Evolutionary conservation across 176 grass and related monocot species (phyloP).

Genomic region (Musa beccarii): DNA sequence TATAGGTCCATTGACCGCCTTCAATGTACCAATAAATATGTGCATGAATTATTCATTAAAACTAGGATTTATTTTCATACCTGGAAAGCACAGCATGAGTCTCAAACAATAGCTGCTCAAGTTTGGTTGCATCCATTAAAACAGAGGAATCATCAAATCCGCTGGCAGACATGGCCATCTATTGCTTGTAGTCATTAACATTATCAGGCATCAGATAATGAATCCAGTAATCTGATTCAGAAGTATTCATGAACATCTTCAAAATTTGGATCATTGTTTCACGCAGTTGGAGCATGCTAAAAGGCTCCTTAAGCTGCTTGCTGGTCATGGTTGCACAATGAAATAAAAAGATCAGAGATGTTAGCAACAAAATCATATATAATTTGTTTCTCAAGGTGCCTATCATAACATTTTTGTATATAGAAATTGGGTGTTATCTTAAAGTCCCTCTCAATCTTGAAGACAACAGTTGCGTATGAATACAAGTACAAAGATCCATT

Average conservation of each 20-base stretch:
- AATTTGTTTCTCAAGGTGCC: background rate
- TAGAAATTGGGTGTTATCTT: background rate
- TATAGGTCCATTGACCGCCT: background rate
- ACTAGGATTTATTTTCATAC: conserved; percentile 26
- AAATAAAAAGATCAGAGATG: background rate
- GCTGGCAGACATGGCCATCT: conserved; percentile 52
- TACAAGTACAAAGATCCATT: background rate
- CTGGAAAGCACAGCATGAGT: conserved; percentile 71
- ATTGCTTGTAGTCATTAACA: conserved; percentile 50
- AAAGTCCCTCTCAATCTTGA: background rate
- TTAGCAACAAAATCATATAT: background rate
- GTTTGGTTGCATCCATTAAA: conserved; percentile 70
- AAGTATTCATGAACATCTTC: conserved; percentile 52
- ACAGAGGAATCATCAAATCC: conserved; percentile 56
- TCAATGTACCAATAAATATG: background rate
- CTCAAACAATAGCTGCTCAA: conserved; percentile 80
- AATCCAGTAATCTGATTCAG: conserved; percentile 65
- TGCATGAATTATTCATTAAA: background rate
- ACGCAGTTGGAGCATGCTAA: conserved; percentile 60
- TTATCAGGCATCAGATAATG: conserved; percentile 77
- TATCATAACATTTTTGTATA: conserved; percentile 1
- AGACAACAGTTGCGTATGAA: background rate
- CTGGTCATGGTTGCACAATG: conserved; percentile 33
- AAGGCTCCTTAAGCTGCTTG: conserved; percentile 76
- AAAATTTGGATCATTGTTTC: conserved; percentile 61